Percentiles rank a stretch among this genome's conserved stretches.
Evolutionary conservation across 495 filamentous ascomycete genomes (phyloP).

Genomic region (Penicillium ochrochloron): DNA sequence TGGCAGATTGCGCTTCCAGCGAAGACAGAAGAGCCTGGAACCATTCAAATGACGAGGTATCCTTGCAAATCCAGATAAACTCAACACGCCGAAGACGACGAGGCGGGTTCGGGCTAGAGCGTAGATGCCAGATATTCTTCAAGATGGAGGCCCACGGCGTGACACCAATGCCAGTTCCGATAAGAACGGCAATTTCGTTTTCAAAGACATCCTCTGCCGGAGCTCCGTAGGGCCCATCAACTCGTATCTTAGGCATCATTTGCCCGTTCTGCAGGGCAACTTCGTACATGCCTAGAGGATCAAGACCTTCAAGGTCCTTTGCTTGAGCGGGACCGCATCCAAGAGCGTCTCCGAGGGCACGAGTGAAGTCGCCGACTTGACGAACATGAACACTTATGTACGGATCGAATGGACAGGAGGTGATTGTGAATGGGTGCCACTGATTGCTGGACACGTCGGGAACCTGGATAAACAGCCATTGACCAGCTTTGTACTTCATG

Average conservation of each 20-base stretch:
- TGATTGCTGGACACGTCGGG: constrained; percentile 85
- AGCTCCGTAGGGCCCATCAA: constrained; percentile 96
- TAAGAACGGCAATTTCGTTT: constrained; percentile 96
- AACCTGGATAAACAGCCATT: constrained; percentile 96
- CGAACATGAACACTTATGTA: constrained; percentile 94
- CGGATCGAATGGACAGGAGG: constrained; percentile 92
- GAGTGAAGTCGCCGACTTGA: constrained; percentile 96
- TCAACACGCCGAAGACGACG: constrained; percentile 90
- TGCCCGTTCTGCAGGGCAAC: constrained; percentile 93
- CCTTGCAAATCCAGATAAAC: constrained; percentile 99
- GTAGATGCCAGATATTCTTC: constrained; percentile 98
- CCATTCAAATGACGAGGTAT: constrained; percentile 97
- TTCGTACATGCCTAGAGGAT: constrained; percentile 97
- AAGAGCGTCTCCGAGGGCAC: constrained; percentile 84
- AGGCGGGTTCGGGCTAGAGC: constrained; percentile 82
- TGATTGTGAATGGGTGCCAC: constrained; percentile 99
- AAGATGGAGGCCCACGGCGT: constrained; percentile 97
- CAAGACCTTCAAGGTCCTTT: constrained; percentile 84
- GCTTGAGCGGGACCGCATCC: constrained; percentile 85
- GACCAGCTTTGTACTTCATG: constrained; percentile 97
- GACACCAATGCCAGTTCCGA: constrained; percentile 96
- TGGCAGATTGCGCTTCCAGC: constrained; percentile 83
- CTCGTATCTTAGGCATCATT: constrained; percentile 82
- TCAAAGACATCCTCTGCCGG: constrained; percentile 93
- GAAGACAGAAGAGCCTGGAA: constrained; percentile 93